Conservation (phyloP, 345 rosid genomes). For the Populus euphratica region DNA sequence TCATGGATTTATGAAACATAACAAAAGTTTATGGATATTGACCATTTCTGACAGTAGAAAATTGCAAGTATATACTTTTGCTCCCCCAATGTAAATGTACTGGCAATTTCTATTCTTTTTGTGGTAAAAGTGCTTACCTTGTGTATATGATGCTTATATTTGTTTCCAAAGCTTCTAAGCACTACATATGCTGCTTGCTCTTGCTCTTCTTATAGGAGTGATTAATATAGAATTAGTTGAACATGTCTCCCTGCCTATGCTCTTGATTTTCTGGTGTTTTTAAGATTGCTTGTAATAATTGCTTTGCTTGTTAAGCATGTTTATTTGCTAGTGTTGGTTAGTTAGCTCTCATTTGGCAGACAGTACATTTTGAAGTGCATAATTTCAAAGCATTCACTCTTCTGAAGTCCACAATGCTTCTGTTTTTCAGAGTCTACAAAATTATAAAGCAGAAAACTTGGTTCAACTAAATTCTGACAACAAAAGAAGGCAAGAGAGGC, state of each 20-base stretch:
- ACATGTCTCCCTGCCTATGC: background rate
- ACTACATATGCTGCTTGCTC: background rate
- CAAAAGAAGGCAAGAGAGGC: conserved; percentile 22
- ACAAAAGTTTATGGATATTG: background rate
- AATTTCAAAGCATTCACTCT: background rate
- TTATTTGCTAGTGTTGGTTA: too few species aligned
- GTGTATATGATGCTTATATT: too few species aligned
- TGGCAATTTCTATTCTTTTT: too few species aligned
- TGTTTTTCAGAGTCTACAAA: conserved; percentile 31
- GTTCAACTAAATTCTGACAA: conserved; percentile 28
- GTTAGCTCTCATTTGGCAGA: too few species aligned
- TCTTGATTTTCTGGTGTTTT: background rate
- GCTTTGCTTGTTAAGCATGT: too few species aligned
- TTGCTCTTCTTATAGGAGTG: background rate
- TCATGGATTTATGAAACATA: background rate
- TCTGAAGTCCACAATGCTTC: background rate
- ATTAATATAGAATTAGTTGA: background rate
- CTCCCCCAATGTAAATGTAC: too few species aligned
- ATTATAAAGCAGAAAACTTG: conserved; percentile 18
- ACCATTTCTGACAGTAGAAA: background rate
- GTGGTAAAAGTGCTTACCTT: too few species aligned
- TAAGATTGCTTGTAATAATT: background rate
- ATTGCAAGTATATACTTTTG: background rate
- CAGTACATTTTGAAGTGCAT: background rate
- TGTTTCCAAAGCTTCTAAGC: background rate